phyloP scores from a whole-genome alignment of 805 yeast species.

The Candida ascalaphidarum region DNA sequence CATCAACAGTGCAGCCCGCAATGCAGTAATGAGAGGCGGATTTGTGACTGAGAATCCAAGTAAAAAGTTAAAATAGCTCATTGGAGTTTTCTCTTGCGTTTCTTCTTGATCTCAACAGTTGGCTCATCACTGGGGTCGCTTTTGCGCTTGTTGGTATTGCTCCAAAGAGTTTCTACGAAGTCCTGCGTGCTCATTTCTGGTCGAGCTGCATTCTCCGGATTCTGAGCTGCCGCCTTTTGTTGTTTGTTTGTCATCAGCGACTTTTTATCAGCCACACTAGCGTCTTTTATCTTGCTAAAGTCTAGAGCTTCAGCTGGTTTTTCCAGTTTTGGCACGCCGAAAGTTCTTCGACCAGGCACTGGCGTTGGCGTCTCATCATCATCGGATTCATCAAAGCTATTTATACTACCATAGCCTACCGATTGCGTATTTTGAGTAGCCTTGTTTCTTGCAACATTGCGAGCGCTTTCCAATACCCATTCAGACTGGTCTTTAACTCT shows the following conservation, averaged over 20 bases:
- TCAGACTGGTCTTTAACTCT: slow-evolving; percentile 43
- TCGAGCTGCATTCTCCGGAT: slow-evolving; percentile 1
- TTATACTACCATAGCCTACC: slow-evolving; percentile 35
- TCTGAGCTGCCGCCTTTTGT: slow-evolving; percentile 1
- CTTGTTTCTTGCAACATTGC: slow-evolving; percentile 17
- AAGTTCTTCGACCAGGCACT: slow-evolving; percentile 7
- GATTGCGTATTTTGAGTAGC: slow-evolving; percentile 15
- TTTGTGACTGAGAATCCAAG: slow-evolving; percentile 21
- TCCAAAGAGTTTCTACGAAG: slow-evolving; percentile 6
- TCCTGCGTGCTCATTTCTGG: slow-evolving; percentile 1
- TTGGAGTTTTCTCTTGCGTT: slow-evolving; percentile 7
- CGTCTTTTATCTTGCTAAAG: background rate
- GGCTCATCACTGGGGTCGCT: too few relatives aligned
- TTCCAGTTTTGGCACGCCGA: slow-evolving; percentile 7
- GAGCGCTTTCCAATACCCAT: slow-evolving; percentile 37
- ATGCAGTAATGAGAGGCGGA: slow-evolving; percentile 64
- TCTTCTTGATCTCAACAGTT: slow-evolving; percentile 7
- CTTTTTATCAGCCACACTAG: background rate
- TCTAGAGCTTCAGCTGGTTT: slow-evolving; percentile 1
- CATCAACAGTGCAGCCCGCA: slow-evolving; percentile 82
- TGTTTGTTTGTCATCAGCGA: background rate
- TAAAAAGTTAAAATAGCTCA: slow-evolving; percentile 1
- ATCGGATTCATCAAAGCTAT: slow-evolving; percentile 13
- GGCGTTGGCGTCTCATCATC: slow-evolving; percentile 7
- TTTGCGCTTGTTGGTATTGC: slow-evolving; percentile 1